phyloP scores from a whole-genome alignment of 768 basidiomycete species.

The Suillus subaureus region DNA sequence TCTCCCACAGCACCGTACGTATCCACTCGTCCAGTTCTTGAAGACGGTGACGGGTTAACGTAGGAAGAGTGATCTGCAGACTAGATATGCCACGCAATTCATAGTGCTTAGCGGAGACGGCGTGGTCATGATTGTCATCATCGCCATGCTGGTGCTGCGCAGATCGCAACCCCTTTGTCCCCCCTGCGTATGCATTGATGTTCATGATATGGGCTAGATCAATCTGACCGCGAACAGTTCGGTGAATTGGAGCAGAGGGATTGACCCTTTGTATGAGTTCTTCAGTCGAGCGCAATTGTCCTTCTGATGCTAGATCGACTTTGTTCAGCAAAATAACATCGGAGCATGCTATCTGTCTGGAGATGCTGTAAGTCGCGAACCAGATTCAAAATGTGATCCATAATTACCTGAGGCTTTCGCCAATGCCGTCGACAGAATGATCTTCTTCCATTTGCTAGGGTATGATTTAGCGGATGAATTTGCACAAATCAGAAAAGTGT shows the following conservation, averaged over 20 bases:
- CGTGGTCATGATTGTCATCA: constrained; percentile 31
- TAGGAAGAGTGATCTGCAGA: constrained; percentile 69
- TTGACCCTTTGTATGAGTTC: constrained; percentile 73
- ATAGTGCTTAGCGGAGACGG: constrained; percentile 52
- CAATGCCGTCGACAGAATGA: constrained; percentile 59
- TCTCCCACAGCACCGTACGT: constrained; percentile 82
- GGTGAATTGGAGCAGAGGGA: constrained; percentile 73
- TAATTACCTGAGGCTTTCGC: constrained; percentile 78
- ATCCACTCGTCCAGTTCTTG: constrained; percentile 78
- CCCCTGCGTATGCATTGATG: constrained; percentile 75
- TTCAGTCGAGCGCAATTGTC: constrained; percentile 52
- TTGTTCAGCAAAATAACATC: constrained; percentile 96
- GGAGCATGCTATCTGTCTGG: constrained; percentile 91
- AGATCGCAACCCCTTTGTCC: constrained; percentile 28
- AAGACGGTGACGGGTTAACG: constrained; percentile 50
- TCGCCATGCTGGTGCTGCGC: constrained; percentile 35
- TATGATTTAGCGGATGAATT: constrained; percentile 4
- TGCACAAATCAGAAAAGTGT: not conserved
- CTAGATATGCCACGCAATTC: constrained; percentile 83
- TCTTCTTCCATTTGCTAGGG: constrained; percentile 89
- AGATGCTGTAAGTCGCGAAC: constrained; percentile 4
- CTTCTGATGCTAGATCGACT: constrained; percentile 65
- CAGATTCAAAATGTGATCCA: not conserved
- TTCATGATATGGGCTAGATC: constrained; percentile 77
- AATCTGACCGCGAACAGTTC: constrained; percentile 72